These are phyloP conservation scores for Bipolaris bicolor DNA, from an alignment of 2,329 filamentous ascomycete genomes.

Conservation along the genomic window DNA sequence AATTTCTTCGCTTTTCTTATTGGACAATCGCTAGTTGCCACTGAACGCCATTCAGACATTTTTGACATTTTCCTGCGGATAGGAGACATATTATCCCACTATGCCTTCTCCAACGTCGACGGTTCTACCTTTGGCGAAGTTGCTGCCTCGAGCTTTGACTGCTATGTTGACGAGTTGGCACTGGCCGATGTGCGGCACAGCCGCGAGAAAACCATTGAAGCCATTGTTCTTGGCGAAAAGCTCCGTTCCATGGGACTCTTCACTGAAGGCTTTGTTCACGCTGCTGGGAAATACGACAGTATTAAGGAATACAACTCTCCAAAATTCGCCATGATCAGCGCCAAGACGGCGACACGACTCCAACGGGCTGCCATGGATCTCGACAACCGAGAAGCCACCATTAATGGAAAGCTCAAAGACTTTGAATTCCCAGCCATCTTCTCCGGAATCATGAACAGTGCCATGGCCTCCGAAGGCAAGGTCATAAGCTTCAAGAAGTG, in stretches of 20 bases:
- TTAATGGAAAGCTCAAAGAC: slow-evolving; percentile 76
- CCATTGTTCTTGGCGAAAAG: slow-evolving; percentile 83
- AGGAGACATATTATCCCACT: slow-evolving; percentile 62
- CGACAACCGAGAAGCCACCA: slow-evolving; percentile 70
- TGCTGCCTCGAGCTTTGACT: slow-evolving; percentile 68
- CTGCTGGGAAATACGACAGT: slow-evolving; percentile 80
- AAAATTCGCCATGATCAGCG: slow-evolving; percentile 72
- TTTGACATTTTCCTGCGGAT: slow-evolving; percentile 68
- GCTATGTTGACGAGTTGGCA: slow-evolving; percentile 76
- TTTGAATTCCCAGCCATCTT: slow-evolving; percentile 94
- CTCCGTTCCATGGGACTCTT: slow-evolving; percentile 85
- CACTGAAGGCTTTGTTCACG: slow-evolving; percentile 90
- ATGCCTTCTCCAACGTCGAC: slow-evolving; percentile 67
- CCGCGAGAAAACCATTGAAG: slow-evolving; percentile 87
- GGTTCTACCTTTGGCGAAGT: slow-evolving; percentile 69
- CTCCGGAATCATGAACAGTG: slow-evolving; percentile 84
- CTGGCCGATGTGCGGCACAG: slow-evolving; percentile 82
- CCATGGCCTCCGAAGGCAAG: slow-evolving; percentile 76
- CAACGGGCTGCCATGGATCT: slow-evolving; percentile 84
- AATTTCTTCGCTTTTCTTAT: slow-evolving; percentile 69
- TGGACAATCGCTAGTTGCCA: slow-evolving; percentile 67
- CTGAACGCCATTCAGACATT: slow-evolving; percentile 59
- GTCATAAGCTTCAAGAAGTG: slow-evolving; percentile 83
- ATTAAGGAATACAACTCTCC: slow-evolving; percentile 72
- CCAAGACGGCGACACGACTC: slow-evolving; percentile 75